A percentile compares a stretch with the other conserved stretches of the same genome.
Evolutionary conservation across 2,329 filamentous ascomycete genomes (phyloP).

Genomic region (Biscogniauxia sp.): DNA sequence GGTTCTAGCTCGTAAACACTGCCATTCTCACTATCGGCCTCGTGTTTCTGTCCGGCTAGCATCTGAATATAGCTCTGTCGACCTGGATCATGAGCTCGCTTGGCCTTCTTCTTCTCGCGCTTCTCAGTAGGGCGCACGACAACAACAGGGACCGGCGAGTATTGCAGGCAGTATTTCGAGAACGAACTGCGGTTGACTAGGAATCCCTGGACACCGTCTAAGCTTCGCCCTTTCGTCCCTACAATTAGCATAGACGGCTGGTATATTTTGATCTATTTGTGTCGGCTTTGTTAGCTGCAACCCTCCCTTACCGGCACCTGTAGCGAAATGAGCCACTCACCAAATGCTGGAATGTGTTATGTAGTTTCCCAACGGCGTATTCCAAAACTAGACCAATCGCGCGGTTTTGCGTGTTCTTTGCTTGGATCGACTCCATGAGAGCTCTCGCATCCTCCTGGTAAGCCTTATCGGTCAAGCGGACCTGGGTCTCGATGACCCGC

Average conservation of each 20-base stretch:
- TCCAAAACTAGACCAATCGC: conserved; percentile 84
- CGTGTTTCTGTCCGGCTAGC: conserved; percentile 60
- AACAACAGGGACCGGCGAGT: conserved; percentile 89
- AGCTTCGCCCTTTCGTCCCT: conserved; percentile 78
- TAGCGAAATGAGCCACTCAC: conserved; percentile 48
- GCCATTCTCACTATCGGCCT: conserved; percentile 54
- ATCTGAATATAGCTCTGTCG: conserved; percentile 77
- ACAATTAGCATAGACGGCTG: conserved; percentile 90
- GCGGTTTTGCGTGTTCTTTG: conserved; percentile 74
- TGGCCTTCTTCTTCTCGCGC: conserved; percentile 84
- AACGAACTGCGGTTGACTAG: conserved; percentile 78
- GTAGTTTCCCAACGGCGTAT: conserved; percentile 84
- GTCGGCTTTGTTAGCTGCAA: conserved; percentile 8
- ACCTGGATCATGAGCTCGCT: conserved; percentile 73
- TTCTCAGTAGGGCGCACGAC: conserved; percentile 87
- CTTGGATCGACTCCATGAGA: conserved; percentile 72
- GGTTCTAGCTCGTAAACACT: conserved; percentile 55
- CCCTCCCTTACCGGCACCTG: neutral
- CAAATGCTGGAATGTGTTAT: conserved; percentile 87
- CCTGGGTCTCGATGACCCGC: conserved; percentile 80
- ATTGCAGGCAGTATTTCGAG: conserved; percentile 91
- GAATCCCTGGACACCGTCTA: conserved; percentile 82
- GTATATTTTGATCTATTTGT: conserved; percentile 76
- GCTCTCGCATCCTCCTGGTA: conserved; percentile 75
- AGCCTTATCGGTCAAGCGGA: conserved; percentile 62